These are phyloP conservation scores for Porcisia hertigi DNA, from an alignment of 208 protist species.

Conservation along the genomic window DNA sequence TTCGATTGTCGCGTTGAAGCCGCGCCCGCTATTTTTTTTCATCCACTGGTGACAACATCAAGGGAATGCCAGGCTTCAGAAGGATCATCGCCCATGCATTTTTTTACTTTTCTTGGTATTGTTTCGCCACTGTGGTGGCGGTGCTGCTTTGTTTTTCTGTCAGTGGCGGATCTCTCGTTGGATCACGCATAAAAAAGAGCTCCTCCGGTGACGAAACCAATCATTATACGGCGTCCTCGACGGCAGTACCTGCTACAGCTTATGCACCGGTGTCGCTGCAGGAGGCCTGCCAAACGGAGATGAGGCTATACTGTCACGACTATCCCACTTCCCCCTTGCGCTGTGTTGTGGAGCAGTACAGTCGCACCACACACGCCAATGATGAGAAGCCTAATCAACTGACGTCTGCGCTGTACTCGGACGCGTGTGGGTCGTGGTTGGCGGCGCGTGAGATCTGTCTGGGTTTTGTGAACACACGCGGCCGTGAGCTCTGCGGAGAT, in stretches of 20 bases:
- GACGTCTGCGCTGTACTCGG: conserved; percentile 20
- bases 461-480: conserved; percentile 33
- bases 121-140: conserved; percentile 5
- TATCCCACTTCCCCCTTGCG: conserved; percentile 16
- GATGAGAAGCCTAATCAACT: neutral
- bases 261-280: conserved; percentile 19
- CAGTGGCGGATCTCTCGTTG: conserved; percentile 23
- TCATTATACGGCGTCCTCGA: neutral
- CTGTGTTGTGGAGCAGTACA: conserved; percentile 31
- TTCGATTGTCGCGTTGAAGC: neutral
- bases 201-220: neutral
- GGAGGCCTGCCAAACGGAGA: conserved; percentile 30
- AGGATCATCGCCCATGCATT: neutral
- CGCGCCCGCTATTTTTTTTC: neutral
- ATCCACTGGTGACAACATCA: neutral
- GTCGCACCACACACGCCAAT: neutral
- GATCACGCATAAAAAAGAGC: neutral
- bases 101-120: conserved; percentile 13
- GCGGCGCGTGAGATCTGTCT: conserved; percentile 62
- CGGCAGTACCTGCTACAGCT: neutral
- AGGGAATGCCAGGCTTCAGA: conserved; percentile 10
- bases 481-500: conserved; percentile 30
- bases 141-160: conserved; percentile 23
- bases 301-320: conserved; percentile 28
- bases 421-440: conserved; percentile 61